A percentile compares a stretch with the other conserved stretches of the same genome.
Evolutionary conservation across 2,329 filamentous ascomycete genomes (phyloP).

Genomic region (Talaromyces sp.): DNA sequence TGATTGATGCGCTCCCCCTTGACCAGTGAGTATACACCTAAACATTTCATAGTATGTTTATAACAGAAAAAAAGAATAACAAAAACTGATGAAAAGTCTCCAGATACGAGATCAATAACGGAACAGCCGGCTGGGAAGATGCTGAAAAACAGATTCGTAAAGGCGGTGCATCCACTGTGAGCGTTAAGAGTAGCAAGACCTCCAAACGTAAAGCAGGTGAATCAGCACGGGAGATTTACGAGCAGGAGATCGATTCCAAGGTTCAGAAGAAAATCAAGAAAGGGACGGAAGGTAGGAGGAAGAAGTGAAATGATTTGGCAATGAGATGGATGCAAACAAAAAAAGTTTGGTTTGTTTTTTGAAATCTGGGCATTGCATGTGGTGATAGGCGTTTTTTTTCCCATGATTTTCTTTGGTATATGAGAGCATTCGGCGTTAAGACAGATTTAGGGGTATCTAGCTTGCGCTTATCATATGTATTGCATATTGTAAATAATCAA

Average conservation of each 20-base stretch:
- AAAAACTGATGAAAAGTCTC: constrained; percentile 36
- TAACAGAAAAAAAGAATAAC: constrained; percentile 20
- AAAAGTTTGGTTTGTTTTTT: constrained; percentile 8
- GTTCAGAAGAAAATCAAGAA: constrained; percentile 43
- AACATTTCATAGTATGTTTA: background rate
- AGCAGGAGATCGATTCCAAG: constrained; percentile 40
- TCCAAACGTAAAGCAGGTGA: constrained; percentile 67
- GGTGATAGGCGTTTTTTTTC: constrained; percentile 9
- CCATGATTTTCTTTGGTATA: background rate
- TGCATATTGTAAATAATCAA: constrained; percentile 2
- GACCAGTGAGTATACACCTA: constrained; percentile 61
- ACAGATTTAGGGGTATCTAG: background rate
- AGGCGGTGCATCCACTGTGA: constrained; percentile 56
- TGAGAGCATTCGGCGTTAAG: constrained; percentile 3
- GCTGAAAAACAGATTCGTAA: constrained; percentile 68
- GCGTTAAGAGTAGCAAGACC: constrained; percentile 69
- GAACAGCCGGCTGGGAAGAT: constrained; percentile 50
- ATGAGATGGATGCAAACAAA: background rate
- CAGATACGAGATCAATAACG: constrained; percentile 46
- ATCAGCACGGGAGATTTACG: constrained; percentile 47
- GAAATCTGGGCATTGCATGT: constrained; percentile 7
- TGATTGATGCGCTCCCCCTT: constrained; percentile 85
- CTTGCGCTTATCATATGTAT: background rate
- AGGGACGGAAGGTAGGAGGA: constrained; percentile 38
- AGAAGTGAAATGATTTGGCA: constrained; percentile 20